Evolutionary conservation across 164 flowering plant genomes (phyloP).

Genomic region (Piper longum): DNA sequence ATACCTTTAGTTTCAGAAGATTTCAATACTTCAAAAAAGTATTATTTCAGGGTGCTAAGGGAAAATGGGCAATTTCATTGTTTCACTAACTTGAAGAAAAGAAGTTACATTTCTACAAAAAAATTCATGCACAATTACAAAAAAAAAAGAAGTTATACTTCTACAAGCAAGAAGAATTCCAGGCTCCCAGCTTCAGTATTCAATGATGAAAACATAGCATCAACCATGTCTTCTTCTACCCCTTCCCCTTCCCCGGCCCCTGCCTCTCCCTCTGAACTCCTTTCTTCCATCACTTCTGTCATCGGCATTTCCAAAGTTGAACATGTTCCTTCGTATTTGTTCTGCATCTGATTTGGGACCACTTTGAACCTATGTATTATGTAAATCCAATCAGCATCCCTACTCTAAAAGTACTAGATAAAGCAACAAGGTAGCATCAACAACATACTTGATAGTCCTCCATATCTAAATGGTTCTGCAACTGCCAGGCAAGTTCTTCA

Average conservation of each 20-base stretch:
- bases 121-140: too few relatives aligned
- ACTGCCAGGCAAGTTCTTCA: constrained; percentile 84
- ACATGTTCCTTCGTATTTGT: constrained; percentile 59
- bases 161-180: too few relatives aligned
- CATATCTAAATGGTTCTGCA: constrained; percentile 73
- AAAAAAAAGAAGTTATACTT: neutral
- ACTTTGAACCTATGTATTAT: constrained; percentile 22
- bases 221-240: constrained; percentile 12
- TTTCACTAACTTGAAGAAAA: too few relatives aligned
- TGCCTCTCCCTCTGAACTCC: constrained; percentile 19
- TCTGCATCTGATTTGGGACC: constrained; percentile 33
- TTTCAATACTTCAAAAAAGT: too few relatives aligned
- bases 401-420: neutral
- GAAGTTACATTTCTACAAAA: too few relatives aligned
- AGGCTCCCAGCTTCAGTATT: neutral
- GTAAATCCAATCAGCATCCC: constrained; percentile 9
- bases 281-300: constrained; percentile 2
- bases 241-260: constrained; percentile 18
- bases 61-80: too few relatives aligned
- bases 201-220: neutral
- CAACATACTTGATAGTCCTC: constrained; percentile 49
- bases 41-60: too few relatives aligned
- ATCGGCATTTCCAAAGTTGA: constrained; percentile 39
- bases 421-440: constrained; percentile 1
- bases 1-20: too few relatives aligned